Percentiles rank a stretch among this genome's conserved stretches.
phyloP scores from a whole-genome alignment of 2,329 filamentous ascomycete genomes.

The Verticillium dahliae region DNA sequence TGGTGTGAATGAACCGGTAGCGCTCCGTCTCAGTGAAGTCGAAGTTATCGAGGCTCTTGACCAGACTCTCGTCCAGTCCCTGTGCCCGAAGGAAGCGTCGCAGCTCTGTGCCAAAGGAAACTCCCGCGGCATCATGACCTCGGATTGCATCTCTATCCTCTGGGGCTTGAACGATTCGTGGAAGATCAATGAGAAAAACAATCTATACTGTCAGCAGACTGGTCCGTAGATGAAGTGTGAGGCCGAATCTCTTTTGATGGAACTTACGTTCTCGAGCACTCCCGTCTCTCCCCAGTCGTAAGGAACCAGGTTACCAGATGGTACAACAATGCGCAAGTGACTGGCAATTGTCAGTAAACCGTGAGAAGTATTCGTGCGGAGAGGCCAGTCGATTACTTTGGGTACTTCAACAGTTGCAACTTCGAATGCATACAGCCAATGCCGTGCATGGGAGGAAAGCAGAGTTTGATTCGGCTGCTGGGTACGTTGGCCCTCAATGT shows the following conservation, averaged over 20 bases:
- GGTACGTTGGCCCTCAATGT: constrained; percentile 44
- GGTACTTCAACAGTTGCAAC: constrained; percentile 75
- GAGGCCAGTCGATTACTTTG: constrained; percentile 1
- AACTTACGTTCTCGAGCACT: constrained; percentile 72
- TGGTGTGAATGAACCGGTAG: constrained; percentile 78
- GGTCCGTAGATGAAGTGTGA: not conserved
- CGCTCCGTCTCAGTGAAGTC: constrained; percentile 70
- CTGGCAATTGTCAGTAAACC: not conserved
- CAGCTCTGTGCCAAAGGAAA: constrained; percentile 62
- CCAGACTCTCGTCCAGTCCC: constrained; percentile 56
- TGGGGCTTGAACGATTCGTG: constrained; percentile 41
- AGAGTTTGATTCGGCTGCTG: constrained; percentile 54
- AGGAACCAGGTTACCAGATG: constrained; percentile 77
- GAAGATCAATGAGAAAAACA: constrained; percentile 89
- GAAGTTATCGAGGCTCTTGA: constrained; percentile 66
- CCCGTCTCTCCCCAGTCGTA: constrained; percentile 89
- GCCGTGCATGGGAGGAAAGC: constrained; percentile 76
- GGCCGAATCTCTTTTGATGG: not conserved
- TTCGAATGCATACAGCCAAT: constrained; percentile 88
- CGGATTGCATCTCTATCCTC: constrained; percentile 22
- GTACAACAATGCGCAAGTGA: constrained; percentile 74
- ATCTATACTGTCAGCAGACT: constrained; percentile 38
- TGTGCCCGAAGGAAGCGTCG: constrained; percentile 63
- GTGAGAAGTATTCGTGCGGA: not conserved
- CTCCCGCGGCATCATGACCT: constrained; percentile 16